Evolutionary conservation across 768 basidiomycete species (phyloP), one percentile per base, ranked within the genome.

Genomic region (Strobilomyces confusus): DNA sequence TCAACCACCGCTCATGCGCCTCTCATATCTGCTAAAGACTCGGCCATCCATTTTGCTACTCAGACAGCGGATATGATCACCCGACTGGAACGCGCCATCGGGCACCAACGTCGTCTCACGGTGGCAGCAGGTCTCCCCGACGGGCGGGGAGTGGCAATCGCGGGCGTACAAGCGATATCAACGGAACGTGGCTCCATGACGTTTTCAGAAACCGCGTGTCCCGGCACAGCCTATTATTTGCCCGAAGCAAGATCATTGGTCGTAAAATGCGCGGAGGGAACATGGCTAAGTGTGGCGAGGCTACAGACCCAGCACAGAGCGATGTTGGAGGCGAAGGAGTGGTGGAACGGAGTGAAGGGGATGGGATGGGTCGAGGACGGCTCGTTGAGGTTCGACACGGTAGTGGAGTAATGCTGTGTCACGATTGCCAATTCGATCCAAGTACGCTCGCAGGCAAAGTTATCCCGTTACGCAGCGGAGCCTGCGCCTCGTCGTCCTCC

Each of bases 331-430:
- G 84, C 83, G 3, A 78, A 72, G 54, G 84, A 85, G 47, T 93
- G 88, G 84, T 92, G 88, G 88, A 90, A 89, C 64, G 90, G 91
- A 2, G 71, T 82, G 13, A 68, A 64, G 22, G 64, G 72, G 11
- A 51, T 69, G 46, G 68, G 69, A 7, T 58, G 63, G 61, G 66
- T 60, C 17, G 8, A 54, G 32, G 58, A 58, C 4, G 65, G 46
- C 19, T 22, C 38, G 22, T 63, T 67, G 34, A 51, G 41, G 36
- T 54, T 63, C 15, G 3, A 25, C 17, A 30, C 17, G 36, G 3
- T 22, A n/a, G 20, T 32, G 32, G 26, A 15, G 43, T 45, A 9
- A 26, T n/a, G 42, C 5, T 33, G 12, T 48, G 62, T 61, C 54
- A 63, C 59, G 12, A 46, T 42, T 57, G 26, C 63, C 36, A 52